Base-by-base conservation (phyloP, 2,329 filamentous ascomycete species). In the Penicillium rolfsii region DNA sequence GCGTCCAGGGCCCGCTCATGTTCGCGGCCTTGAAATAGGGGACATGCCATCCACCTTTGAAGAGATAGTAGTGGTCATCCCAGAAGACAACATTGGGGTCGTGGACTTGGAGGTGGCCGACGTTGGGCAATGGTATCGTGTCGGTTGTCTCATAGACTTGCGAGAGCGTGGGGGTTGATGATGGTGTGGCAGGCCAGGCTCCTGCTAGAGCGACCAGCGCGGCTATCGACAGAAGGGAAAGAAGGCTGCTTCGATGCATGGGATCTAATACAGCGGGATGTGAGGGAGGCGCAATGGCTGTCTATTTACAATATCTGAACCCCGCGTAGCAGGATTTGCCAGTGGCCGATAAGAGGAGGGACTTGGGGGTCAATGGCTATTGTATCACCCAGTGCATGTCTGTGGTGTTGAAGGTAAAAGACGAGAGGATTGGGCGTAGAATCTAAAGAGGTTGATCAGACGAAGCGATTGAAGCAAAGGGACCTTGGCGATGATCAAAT, bases 71-170 rank as follows among this genome's bases (percentile, higher is more conserved):
- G 24, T 57, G 33, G 36, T 63, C 64, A n/a, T 76, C 58, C 43
- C 70, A 57, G 3, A 65, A 48, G 24, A 77, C 4, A 19, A 77
- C 73, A 41, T 71, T 76, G 7, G 75, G 75, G 52, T 77, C 75
- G 52, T 77, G 75, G 2, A 57, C 68, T n/a, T 35, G 41, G 19
- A 74, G n/a, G 22, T 75, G 59, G 19, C 72, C 72, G 28, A 57
- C 53, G 24, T 74, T 76, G 9, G 73, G 66, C 1, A 72, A 62
- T 0, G 73, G 73, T 26, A 70, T 64, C 6, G 55, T 33, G 5
- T 65, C 60, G 5, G 72, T 73, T 36, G 70, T 64, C n/a, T 73
- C 64, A 57, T 73, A 71, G 19, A 69, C 57, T 38, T 65, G 52
- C 4, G 60, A 33, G 35, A 52, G 22, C 19, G 16, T 35, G 59